Evolutionary conservation across 2,329 filamentous ascomycete species (phyloP), one percentile per base, ranked within the genome.

Genomic region (Ceratocystis destructans): DNA sequence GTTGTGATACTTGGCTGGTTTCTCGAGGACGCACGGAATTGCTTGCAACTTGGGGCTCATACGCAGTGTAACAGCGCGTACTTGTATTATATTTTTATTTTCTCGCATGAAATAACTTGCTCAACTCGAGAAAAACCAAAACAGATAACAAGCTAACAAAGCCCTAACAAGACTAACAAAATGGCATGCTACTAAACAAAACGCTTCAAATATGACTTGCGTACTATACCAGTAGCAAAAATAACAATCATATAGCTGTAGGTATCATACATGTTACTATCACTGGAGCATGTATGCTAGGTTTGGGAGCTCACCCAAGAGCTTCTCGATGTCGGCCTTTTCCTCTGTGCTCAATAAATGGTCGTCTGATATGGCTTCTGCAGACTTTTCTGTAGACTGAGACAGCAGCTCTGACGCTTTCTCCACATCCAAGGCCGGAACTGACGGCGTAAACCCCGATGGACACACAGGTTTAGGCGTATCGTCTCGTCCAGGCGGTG

Each of bases 221-320:
- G 15, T 22, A 63, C 55, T 37, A 31, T 15, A 31, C 55, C 31
- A 62, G 37, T 41, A 62, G 1, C 59, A 41, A 61, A 61, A 10
- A 62, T 12, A 28, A n/a, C 17, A 22, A 41, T 5, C n/a, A 61
- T 20, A 25, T 28, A 45, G 41, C 48, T 12, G 3, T 45, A 62
- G 3, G 33, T 59, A 20, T n/a, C 28, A 59, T 10, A 12, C 28
- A 37, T 17, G 33, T 5, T 57, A n/a, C 22, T 17, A 6, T 55
- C 28, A 63, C 44, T 25, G 45, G 8, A 61, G 37, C 66, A 68
- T 68, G 44, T 66, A 68, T 25, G 61, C 63, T 20, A 68, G 44
- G 44, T 66, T 59, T 1, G 66, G 55, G 10, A 68, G 45, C 17
- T 28, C 59, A 50, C 20, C 31, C 15, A 68, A 7, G 12, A 68